These are phyloP conservation scores for Scheffersomyces lignosus DNA, from an alignment of 805 yeast species.

Conservation along the genomic window DNA sequence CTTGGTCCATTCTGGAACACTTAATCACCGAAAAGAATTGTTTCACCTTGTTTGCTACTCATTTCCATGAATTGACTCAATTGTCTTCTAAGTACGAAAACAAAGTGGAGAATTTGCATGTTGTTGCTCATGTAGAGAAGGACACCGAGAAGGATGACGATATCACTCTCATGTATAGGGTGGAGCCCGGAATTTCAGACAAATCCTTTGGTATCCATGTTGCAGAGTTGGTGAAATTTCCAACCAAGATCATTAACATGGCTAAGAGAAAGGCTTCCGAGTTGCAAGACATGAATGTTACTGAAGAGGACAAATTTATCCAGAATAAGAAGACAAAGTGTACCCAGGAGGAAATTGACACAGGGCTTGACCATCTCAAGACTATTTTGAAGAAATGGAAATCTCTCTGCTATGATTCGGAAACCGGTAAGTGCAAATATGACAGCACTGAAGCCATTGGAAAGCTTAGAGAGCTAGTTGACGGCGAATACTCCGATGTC, in stretches of 20 bases:
- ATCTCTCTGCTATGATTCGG: slow-evolving; percentile 32
- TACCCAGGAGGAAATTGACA: slow-evolving; percentile 48
- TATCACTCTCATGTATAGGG: slow-evolving; percentile 86
- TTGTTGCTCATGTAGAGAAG: slow-evolving; percentile 83
- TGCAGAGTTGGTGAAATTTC: slow-evolving; percentile 93
- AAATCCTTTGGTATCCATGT: slow-evolving; percentile 98
- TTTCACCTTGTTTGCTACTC: slow-evolving; percentile 92
- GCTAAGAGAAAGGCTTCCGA: slow-evolving; percentile 93
- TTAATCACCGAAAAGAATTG: slow-evolving; percentile 70
- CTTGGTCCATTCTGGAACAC: slow-evolving; percentile 93
- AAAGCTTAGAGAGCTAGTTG: slow-evolving; percentile 38
- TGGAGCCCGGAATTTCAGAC: slow-evolving; percentile 94
- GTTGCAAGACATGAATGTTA: slow-evolving; percentile 58
- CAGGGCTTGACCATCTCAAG: slow-evolving; percentile 54
- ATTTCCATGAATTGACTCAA: slow-evolving; percentile 92
- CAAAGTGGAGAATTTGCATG: slow-evolving; percentile 82
- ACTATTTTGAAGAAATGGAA: slow-evolving; percentile 58
- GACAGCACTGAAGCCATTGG: slow-evolving; percentile 40
- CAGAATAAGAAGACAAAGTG: slow-evolving; percentile 53
- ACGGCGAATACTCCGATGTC: slow-evolving; percentile 14
- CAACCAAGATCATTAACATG: slow-evolving; percentile 86
- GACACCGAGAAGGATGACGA: slow-evolving; percentile 50
- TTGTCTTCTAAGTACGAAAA: slow-evolving; percentile 57
- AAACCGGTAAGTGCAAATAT: slow-evolving; percentile 18
- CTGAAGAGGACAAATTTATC: slow-evolving; percentile 38